Evolutionary conservation across 495 filamentous ascomycete species (phyloP), one percentile per base, ranked within the genome.

Genomic region (Jackrogersella minutella): DNA sequence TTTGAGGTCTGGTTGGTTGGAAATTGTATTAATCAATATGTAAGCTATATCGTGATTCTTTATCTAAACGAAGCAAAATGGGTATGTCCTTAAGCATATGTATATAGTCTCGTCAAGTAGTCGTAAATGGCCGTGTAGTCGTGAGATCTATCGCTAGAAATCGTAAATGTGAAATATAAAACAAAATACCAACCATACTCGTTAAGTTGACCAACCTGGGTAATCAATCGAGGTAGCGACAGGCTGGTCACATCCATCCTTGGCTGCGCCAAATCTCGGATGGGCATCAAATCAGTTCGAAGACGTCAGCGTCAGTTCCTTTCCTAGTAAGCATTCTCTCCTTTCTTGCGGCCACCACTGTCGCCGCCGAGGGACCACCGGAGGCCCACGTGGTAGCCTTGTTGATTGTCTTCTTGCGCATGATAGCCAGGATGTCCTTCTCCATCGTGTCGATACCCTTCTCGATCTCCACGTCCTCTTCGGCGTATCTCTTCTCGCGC

Each of bases 381-480:
- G 74, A 71, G 37, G 74, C 74, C 78, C 78, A 86, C 9, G 83
- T 85, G 30, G 74, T 63, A 31, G 73, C 76, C 68, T 82, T 86
- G 57, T 75, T 82, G 76, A 85, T 70, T 5, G 83, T 85, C 62
- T 79, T 76, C 77, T 81, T 79, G 39, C 84, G 69, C 81, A 86
- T 84, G 30, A 73, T 75, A 16, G 74, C 75, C 74, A 84, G 79
- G 59, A 85, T 85, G 61, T 82, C 73, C 56, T 64, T 74, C 75
- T 85, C 83, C 82, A 86, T 85, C 53, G 70, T 69, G 52, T 82
- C 79, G 57, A 85, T 84, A 10, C 81, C 80, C 46, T 73, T 72
- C 73, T 85, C 84, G 44, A 85, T 76, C 51, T 82, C 77, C 5
- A 33, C 17, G 59, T 86, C 84, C 58, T 85, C 82, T 5, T 53